Base-by-base conservation (phyloP, 148 eudicot genomes). In the Euryodendron excelsum region DNA sequence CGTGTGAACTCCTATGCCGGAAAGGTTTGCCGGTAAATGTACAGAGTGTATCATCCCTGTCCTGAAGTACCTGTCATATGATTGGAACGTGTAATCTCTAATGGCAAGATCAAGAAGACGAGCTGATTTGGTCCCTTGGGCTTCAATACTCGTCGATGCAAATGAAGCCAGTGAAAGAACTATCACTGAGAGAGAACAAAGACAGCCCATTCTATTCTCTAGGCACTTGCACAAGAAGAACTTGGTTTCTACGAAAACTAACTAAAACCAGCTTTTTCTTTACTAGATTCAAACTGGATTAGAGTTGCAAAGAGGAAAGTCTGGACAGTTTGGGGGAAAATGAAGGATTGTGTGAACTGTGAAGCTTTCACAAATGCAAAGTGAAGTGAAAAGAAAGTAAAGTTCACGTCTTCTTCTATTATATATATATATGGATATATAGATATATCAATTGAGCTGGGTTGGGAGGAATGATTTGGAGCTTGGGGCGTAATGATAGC, bases 171-270 rank as follows among this genome's bases (percentile, higher is more conserved):
- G 37, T 62, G 85, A 85, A 14, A 85, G 78, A 58, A 86, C 47
- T 68, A 85, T 68, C 48, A 88, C 48, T 27, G 60, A 56, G 81
- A 82, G 52, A 15, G 69, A 69, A 75, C 82, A 80, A 62, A 82
- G 81, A 80, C 85, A 85, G 79, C 83, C 94, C 98, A 94, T 94
- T n/a, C n/a, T n/a, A n/a, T n/a, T n/a, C n/a, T n/a, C n/a, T n/a
- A n/a, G n/a, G n/a, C n/a, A n/a, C 31, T 23, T 9, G 64, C 1
- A 27, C 64, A 60, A 39, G 48, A 67, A 67, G 50, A 5, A 28
- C 47, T 67, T 18, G 27, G 52, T 0, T 39, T 41, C 48, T 20
- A 5, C 9, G 30, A 14, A 60, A 14, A 45, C 1, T 74, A 27
- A 4, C 23, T 11, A 56, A 75, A 61, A 28, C 8, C 28, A 0